Conservation (phyloP, 345 rosid genomes). For the Aquilaria malaccensis region DNA sequence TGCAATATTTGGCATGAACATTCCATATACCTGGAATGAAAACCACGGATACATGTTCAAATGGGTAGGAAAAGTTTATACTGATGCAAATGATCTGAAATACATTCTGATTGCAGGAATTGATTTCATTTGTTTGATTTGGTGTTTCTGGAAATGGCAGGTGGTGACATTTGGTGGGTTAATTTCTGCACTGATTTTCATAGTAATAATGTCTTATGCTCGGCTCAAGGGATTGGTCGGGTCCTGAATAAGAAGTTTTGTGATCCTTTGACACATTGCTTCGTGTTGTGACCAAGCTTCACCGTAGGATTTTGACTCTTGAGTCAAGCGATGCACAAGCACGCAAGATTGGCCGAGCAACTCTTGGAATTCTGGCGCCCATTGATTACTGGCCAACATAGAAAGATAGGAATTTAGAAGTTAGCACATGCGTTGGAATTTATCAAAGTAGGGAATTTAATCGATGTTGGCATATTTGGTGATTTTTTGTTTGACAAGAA, state of each 20-base stretch:
- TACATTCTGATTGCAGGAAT: background rate
- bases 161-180: slow-evolving; percentile 53
- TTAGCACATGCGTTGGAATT: too few relatives aligned
- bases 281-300: too few relatives aligned
- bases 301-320: too few relatives aligned
- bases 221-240: slow-evolving; percentile 87
- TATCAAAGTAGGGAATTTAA: too few relatives aligned
- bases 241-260: slow-evolving; percentile 30
- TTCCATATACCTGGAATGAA: slow-evolving; percentile 77
- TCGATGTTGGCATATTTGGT: too few relatives aligned
- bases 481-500: too few relatives aligned
- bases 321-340: too few relatives aligned
- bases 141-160: slow-evolving; percentile 24
- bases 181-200: slow-evolving; percentile 31
- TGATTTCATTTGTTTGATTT: background rate
- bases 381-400: too few relatives aligned
- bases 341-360: too few relatives aligned
- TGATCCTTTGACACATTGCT: too few relatives aligned
- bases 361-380: too few relatives aligned
- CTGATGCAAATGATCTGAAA: slow-evolving; percentile 1
- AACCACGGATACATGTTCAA: slow-evolving; percentile 70
- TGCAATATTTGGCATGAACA: slow-evolving; percentile 92
- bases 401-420: too few relatives aligned
- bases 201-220: slow-evolving; percentile 65
- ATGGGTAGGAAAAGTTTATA: slow-evolving; percentile 43